Evolutionary conservation across 352 stramenopile species (phyloP), one percentile per base, ranked within the genome.

Genomic region (Phytophthora fragariae): DNA sequence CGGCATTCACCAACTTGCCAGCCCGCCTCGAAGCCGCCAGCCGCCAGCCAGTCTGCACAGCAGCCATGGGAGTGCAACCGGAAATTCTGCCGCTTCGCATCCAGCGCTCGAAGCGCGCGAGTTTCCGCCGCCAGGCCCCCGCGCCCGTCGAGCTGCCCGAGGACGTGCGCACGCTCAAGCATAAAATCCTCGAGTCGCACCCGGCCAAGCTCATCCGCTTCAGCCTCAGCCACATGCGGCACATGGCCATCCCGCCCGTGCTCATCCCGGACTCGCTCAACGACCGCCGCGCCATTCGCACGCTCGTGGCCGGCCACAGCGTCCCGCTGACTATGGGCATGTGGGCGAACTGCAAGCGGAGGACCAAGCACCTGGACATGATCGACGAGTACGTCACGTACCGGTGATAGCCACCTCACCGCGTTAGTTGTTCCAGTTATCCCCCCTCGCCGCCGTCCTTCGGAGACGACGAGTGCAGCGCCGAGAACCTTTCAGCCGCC

Each of bases 341-440:
- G 82, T 85, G 80, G 79, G 58, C 57, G 29, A 83, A 81, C 49
- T 73, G 68, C 67, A 86, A 86, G 77, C 74, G 62, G 57, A 78
- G 77, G 29, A 41, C 62, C 27, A 79, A 77, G 61, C 75, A 72
- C 53, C 72, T 89, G 24, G 77, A 89, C 73, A 71, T 79, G 65
- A 86, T 89, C 65, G 61, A 85, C 65, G 82, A 89, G 67, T 70
- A 82, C 56, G 67, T 85, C 58, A 64, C 61, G 17, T 89, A 89
- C 65, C 70, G 74, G 57, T 81, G 62, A 81, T 29, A 15, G 69
- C 11, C 19, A 5, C 1, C 14, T n/a, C 29, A 19, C 11, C 31
- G 21, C 37, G 21, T 47, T 47, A 17, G 10, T 49, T n/a, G 24
- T 72, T 61, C 39, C 19, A 61, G 55, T 66, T 21, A 19, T 35